phyloP scores from a whole-genome alignment of 257 asterid species.

The Asclepias syriaca region DNA sequence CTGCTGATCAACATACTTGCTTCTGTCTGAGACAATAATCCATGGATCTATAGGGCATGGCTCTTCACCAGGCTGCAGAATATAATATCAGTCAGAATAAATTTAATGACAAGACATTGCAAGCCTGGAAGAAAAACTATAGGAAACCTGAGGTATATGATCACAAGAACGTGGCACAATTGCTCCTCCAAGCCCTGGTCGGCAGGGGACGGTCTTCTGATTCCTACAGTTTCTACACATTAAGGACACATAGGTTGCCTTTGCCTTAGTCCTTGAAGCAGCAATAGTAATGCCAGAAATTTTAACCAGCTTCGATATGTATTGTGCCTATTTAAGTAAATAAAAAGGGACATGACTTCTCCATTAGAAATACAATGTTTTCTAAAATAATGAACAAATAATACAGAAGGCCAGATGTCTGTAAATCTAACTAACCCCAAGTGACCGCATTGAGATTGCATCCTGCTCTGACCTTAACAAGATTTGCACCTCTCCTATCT shows the following conservation, averaged over 20 bases:
- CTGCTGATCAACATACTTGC: constrained; percentile 95
- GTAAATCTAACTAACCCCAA: constrained; percentile 61
- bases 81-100: not conserved
- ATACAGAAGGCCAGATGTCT: constrained; percentile 10
- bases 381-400: constrained; percentile 4
- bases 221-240: constrained; percentile 88
- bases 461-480: constrained; percentile 87
- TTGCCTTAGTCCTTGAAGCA: constrained; percentile 96
- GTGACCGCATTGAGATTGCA: constrained; percentile 67
- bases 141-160: constrained; percentile 71
- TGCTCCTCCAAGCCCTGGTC: constrained; percentile 99
- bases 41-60: constrained; percentile 91
- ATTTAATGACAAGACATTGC: not conserved
- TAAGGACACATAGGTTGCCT: constrained; percentile 89
- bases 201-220: constrained; percentile 84
- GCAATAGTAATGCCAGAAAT: constrained; percentile 94
- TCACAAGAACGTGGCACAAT: constrained; percentile 93
- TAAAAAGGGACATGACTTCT: not conserved
- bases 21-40: constrained; percentile 85
- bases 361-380: not conserved
- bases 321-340: constrained; percentile 56
- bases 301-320: constrained; percentile 81
- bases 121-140: constrained; percentile 1
- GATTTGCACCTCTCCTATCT: constrained; percentile 85
- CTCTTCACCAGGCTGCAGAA: constrained; percentile 69